Evolutionary conservation across 768 basidiomycete genomes (phyloP), one percentile per base, ranked within the genome.

Genomic region (Hortiboletus flavorubellus): DNA sequence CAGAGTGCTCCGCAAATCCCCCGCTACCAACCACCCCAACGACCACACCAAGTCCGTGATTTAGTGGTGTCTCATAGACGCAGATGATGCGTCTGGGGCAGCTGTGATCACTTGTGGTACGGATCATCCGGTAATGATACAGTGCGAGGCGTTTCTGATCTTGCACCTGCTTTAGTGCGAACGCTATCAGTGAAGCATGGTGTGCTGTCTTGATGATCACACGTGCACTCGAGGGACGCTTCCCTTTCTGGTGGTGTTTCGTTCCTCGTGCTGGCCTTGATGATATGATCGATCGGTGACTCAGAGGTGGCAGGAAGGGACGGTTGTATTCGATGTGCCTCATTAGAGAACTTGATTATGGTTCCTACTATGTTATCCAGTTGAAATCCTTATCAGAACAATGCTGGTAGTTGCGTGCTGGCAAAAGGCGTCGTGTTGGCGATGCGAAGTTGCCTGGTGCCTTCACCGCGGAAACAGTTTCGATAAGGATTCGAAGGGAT

Each of bases 71-170:
- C 44, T 11, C 53, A 49, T 39, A 60, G 46, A 50, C 60, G 65
- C 16, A 53, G 12, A 42, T 69, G 67, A 69, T 43, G 44, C 8
- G 26, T 42, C 29, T 33, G 6, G n/a, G 26, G 35, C 33, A 41
- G 39, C 40, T 54, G 38, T 51, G 53, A 67, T 66, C 64, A 51
- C 38, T 30, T 10, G 46, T 58, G 67, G 66, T 68, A 53, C 62
- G 67, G 65, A 69, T 69, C 66, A 67, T 44, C 33, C 46, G 62
- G 58, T 34, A 21, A 8, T 62, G 62, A 69, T 64, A 51, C 45
- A 47, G 59, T 62, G 42, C 49, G 51, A 56, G 59, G 29, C 46
- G 8, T 9, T 11, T 59, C 64, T 67, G 66, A 67, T 67, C 46
- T 54, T 56, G 53, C 49, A 55, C 64, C 58, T 68, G 23, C n/a